Base-by-base conservation (phyloP, 257 asterid genomes). In the Solanum sejunctum region DNA sequence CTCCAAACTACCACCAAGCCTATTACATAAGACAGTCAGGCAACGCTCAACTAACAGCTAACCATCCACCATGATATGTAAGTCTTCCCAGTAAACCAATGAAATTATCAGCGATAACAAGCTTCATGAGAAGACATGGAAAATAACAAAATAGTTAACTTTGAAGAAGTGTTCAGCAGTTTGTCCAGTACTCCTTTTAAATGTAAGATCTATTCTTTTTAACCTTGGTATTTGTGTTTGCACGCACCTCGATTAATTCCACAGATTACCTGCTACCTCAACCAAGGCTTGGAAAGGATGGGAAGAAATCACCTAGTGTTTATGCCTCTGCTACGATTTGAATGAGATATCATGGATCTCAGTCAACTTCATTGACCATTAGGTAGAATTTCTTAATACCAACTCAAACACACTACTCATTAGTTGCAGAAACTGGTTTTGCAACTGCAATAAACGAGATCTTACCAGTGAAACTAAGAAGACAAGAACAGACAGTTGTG, bases 401-500 rank as follows among this genome's bases (percentile, higher is more conserved):
- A 21, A 13, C 41, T 73, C 81, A 26, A 73, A 21, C 26, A 39
- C 51, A 69, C 75, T 15, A 15, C 75, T 32, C 12, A 67, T 13
- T 67, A 67, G 75, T 32, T 67, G 75, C 80, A 72, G 57, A 72
- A 13, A 72, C 4, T 13, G 28, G 39, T 45, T 72, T 72, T 23
- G 39, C 57, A 72, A 72, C 80, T 45, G 6, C 32, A 82, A 23
- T 83, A 86, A 79, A 45, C 70, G 83, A 82, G 83, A 86, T 80
- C 90, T 87, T 88, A 97, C 99, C 98, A 43, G 90, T 83, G 84
- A 95, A 95, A 91, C 99, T 97, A 85, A 97, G 91, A 86, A 97
- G 89, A 91, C 99, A 97, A 83, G 98, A 95, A 91, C 99, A 97
- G 10, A 94, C 81, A 8, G 99, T 94, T 23, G 99, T 97, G 91